Conservation (phyloP, 495 filamentous ascomycete species). For the Acidiella bohemica region DNA sequence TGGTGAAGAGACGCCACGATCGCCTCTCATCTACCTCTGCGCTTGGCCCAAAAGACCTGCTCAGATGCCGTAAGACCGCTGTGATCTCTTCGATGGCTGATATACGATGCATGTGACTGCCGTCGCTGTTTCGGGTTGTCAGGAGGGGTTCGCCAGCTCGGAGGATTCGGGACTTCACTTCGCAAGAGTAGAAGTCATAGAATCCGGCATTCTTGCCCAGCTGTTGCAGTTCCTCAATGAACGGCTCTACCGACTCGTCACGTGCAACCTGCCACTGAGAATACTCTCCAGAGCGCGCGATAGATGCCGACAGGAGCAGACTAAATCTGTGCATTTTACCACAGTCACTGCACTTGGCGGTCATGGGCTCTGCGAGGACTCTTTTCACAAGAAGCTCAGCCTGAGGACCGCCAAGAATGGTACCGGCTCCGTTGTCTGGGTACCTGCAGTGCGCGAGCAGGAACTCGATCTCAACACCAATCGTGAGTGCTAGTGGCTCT, state of each 20-base stretch:
- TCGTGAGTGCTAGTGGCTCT: background rate
- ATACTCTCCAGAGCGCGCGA: background rate
- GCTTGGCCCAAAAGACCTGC: background rate
- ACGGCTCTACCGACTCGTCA: background rate
- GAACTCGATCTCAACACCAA: slow-evolving; percentile 1
- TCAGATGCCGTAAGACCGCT: background rate
- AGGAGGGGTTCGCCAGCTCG: background rate
- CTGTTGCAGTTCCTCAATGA: background rate
- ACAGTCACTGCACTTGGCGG: background rate
- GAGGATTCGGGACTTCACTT: background rate
- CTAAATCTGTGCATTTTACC: background rate
- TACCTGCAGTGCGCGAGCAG: background rate
- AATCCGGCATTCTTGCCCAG: background rate
- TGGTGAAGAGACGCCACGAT: background rate
- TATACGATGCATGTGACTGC: background rate
- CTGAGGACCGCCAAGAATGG: background rate
- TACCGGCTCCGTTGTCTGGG: background rate
- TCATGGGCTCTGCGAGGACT: background rate
- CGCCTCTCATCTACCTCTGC: background rate
- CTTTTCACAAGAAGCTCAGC: background rate
- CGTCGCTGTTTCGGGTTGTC: background rate
- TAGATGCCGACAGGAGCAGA: background rate
- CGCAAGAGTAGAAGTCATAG: background rate
- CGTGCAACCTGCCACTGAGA: background rate
- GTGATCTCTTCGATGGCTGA: background rate